Evolutionary conservation across 257 asterid species (phyloP), one percentile per base, ranked within the genome.

Genomic region (Nicotiana paniculata): DNA sequence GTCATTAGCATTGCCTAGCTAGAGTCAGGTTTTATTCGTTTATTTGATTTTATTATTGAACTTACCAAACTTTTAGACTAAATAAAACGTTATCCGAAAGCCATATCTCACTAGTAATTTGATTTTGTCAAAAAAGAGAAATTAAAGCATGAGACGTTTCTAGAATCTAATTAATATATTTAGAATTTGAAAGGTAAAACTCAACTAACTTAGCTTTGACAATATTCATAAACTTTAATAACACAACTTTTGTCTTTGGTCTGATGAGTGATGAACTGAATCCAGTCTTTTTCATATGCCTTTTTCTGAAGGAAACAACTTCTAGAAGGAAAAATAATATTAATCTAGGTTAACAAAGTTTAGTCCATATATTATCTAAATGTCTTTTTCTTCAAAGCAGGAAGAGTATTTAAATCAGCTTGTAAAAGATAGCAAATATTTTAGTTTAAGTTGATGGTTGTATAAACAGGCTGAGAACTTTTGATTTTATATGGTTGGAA

Each of bases 171-270:
- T 72, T 21, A 21, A 48, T 43, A 43, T 74, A 43, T 75, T 79
- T 82, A 48, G 62, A 79, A 48, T 53, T 79, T 74, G 82, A 82
- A 74, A 85, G 84, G 12, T 79, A 32, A 46, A 80, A 81, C 88
- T 72, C 81, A 86, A 83, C 88, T 77, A 86, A 86, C 81, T 11
- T 39, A 6, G 21, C 80, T 86, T 86, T 83, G 83, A 86, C 85
- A 21, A 21, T 21, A 35, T 82, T 6, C 57, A n/a, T 21, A 16
- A 21, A 72, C 61, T 72, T 46, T 6, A 72, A 13, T 54, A 72
- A 43, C 28, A 24, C 28, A 46, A 37, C 59, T 70, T 72, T 0
- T 46, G 17, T 12, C 35, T 43, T 46, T 46, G 35, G 32, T 12
- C 77, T 21, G 79, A 72, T 24, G 37, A 72, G 37, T 24, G 62